Evolutionary conservation across 148 eudicot genomes (phyloP).

Genomic region (Fagopyrum esculentum): DNA sequence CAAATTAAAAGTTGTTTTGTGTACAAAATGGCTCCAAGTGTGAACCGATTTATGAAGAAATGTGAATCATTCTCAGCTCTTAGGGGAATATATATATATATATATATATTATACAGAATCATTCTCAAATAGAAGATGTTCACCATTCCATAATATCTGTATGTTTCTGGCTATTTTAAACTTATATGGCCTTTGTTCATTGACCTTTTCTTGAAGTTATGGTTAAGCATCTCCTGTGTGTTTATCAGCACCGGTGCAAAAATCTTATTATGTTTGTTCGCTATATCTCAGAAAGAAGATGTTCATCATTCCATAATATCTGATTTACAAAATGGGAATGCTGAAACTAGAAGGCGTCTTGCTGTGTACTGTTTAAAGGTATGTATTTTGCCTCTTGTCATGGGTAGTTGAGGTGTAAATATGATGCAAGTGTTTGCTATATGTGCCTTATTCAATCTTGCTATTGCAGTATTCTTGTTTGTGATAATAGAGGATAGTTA

Average conservation of each 20-base stretch:
- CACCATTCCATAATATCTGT: not conserved
- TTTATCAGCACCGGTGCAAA: not conserved
- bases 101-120: too few relatives aligned
- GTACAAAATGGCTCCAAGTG: too few relatives aligned
- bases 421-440: constrained; percentile 1
- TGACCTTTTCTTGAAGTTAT: not conserved
- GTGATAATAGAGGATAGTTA: not conserved
- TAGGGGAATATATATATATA: too few relatives aligned
- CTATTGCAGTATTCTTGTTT: not conserved
- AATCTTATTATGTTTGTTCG: not conserved
- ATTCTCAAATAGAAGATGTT: too few relatives aligned
- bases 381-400: constrained; percentile 11
- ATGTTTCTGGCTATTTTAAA: not conserved
- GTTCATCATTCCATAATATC: constrained; percentile 99
- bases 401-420: constrained; percentile 6
- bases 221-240: not conserved
- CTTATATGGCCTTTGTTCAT: not conserved
- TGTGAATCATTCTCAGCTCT: too few relatives aligned
- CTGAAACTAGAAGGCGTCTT: constrained; percentile 96
- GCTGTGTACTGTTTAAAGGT: constrained; percentile 99
- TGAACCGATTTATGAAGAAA: too few relatives aligned
- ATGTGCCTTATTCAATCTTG: not conserved
- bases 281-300: constrained; percentile 83
- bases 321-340: constrained; percentile 94
- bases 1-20: too few relatives aligned